Base-by-base conservation (phyloP, 2,329 filamentous ascomycete genomes). In the Colletotrichum incanum region DNA sequence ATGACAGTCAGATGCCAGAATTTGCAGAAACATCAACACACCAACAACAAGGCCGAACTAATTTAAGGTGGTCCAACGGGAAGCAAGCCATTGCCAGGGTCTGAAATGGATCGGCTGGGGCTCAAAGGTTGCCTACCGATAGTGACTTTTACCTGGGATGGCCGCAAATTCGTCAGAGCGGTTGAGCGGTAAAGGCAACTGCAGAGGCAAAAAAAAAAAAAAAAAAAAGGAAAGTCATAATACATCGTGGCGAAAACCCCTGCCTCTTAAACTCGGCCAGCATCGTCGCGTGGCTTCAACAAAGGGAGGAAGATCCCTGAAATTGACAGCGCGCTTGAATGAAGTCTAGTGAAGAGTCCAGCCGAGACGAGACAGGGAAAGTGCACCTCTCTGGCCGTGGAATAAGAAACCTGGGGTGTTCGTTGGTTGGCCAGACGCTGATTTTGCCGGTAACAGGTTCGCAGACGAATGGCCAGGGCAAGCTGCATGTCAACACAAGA, bases 261-360 rank as follows among this genome's bases (percentile, higher is more conserved):
- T 72, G 65, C 70, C 55, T 37, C 65, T 72, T 59, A 60, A 34
- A 61, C 39, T 70, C 54, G 70, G 54, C 54, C 59, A 70, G 37
- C 59, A 70, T 70, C 45, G 41, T 72, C 70, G 70, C 70, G 54
- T 72, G 65, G 70, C 65, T 72, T 70, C 41, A 41, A 55, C 34
- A 60, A 65, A 72, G 65, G 70, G 59, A 72, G 70, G 54, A 43
- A 41, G 65, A 70, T 64, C 31, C 59, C 66, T 61, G 60, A 54
- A 60, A 60, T 54, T 65, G 59, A 60, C 69, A 59, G 59, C 45
- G 59, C 18, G 54, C 45, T 56, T 49, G 70, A 67, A 50, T 52
- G 50, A 26, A 47, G 55, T 54, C 56, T 63, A 63, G 68, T 64
- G 52, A 72, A 72, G 69, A 72, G 69, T 72, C 69, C 65, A 64